phyloP scores from a whole-genome alignment of 2,329 filamentous ascomycete species.

The Acrocalymma vagum region DNA sequence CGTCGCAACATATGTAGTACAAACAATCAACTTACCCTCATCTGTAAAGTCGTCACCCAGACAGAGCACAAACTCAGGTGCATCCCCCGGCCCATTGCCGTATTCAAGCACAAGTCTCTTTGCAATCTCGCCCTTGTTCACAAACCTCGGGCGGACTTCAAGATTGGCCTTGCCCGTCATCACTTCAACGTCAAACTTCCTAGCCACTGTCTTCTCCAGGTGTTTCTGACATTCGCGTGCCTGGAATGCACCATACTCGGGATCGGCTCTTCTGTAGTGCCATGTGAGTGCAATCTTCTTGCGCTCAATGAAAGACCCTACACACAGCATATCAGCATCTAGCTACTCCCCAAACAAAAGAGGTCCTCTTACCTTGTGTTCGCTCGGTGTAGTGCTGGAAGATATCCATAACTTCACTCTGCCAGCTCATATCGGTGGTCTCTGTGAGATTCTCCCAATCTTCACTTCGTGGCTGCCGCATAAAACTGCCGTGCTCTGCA shows the following conservation, averaged over 20 bases:
- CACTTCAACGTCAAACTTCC: conserved; percentile 90
- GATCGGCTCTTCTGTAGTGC: conserved; percentile 94
- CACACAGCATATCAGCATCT: conserved; percentile 9
- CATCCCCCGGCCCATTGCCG: conserved; percentile 62
- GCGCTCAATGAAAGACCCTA: conserved; percentile 89
- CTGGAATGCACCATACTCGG: conserved; percentile 82
- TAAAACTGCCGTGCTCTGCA: conserved; percentile 96
- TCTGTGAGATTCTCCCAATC: conserved; percentile 92
- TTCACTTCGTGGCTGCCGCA: conserved; percentile 77
- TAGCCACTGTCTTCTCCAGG: conserved; percentile 77
- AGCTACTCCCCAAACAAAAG: no score
- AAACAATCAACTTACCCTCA: conserved; percentile 71
- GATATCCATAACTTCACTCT: conserved; percentile 80
- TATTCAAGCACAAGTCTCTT: conserved; percentile 83
- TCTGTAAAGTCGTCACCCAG: conserved; percentile 96
- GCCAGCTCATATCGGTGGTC: conserved; percentile 90
- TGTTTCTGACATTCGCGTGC: conserved; percentile 82
- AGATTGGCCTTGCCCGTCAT: conserved; percentile 98
- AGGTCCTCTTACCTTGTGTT: conserved; percentile 72
- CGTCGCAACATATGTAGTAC: neutral
- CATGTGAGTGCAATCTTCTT: conserved; percentile 95
- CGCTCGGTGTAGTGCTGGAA: conserved; percentile 90
- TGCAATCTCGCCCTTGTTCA: conserved; percentile 97
- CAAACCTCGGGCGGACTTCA: conserved; percentile 93
- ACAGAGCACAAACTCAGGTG: conserved; percentile 87